Evolutionary conservation across 495 filamentous ascomycete genomes (phyloP).

Genomic region (Neurospora hispaniola): DNA sequence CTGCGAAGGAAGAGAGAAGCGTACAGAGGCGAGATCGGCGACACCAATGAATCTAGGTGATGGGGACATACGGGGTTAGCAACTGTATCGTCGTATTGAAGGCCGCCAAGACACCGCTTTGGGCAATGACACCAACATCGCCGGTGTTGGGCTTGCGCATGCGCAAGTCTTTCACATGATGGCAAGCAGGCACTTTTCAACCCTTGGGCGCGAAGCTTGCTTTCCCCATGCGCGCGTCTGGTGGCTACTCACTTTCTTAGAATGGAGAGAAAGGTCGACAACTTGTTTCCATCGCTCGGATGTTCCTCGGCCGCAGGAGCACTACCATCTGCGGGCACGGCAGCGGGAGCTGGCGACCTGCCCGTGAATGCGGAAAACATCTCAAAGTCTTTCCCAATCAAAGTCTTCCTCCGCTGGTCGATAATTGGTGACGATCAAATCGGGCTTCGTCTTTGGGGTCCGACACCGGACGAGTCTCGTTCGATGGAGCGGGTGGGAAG

Average conservation of each 20-base stretch:
- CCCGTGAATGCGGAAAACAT: neutral
- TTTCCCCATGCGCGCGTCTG: neutral
- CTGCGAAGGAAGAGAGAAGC: slow-evolving; percentile 91
- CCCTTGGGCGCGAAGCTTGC: neutral
- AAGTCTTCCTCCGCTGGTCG: neutral
- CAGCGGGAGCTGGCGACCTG: slow-evolving; percentile 3
- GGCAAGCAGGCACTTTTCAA: neutral
- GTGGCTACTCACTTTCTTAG: slow-evolving; percentile 55
- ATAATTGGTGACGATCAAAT: neutral
- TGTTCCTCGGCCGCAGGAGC: slow-evolving; percentile 37
- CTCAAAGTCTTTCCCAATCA: neutral
- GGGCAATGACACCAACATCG: neutral
- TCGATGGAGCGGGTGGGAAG: neutral
- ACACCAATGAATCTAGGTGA: slow-evolving; percentile 76
- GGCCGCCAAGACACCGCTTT: neutral
- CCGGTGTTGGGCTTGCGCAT: neutral
- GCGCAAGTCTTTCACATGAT: neutral
- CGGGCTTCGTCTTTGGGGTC: neutral
- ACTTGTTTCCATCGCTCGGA: slow-evolving; percentile 70
- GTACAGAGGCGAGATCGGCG: slow-evolving; percentile 84
- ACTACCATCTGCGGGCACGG: neutral
- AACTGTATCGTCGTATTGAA: neutral
- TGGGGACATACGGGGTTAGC: slow-evolving; percentile 1
- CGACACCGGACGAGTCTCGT: neutral
- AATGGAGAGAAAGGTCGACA: slow-evolving; percentile 74